phyloP scores from a whole-genome alignment of 1,139 yeast species.

The Saccharomyces hybrid region DNA sequence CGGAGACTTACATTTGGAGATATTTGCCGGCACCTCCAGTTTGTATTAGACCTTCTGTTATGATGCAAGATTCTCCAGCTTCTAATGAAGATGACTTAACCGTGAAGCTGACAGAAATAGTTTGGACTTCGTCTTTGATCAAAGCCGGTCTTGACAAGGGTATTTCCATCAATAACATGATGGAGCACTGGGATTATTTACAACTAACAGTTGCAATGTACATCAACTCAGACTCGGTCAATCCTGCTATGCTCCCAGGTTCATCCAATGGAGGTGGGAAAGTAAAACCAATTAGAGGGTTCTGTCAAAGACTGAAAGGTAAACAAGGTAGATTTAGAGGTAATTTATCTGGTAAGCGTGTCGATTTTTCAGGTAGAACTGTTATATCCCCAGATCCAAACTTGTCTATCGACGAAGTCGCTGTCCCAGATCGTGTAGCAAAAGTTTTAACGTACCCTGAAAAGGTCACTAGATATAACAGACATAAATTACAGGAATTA shows the following conservation, averaged over 20 bases:
- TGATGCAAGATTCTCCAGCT: constrained; percentile 81
- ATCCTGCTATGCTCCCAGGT: constrained; percentile 65
- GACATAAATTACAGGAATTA: constrained; percentile 63
- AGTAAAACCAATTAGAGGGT: constrained; percentile 86
- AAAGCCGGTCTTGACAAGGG: constrained; percentile 95
- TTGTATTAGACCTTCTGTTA: constrained; percentile 94
- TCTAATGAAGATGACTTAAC: constrained; percentile 97
- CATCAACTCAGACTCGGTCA: constrained; percentile 93
- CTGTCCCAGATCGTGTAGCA: constrained; percentile 96
- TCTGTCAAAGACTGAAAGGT: constrained; percentile 96
- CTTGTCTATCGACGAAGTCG: constrained; percentile 89
- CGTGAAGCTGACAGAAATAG: constrained; percentile 91
- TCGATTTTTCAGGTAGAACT: constrained; percentile 96
- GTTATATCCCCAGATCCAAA: constrained; percentile 99
- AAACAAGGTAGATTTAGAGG: constrained; percentile 99
- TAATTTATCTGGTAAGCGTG: constrained; percentile 95
- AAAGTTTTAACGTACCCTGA: constrained; percentile 95
- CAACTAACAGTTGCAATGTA: constrained; percentile 96
- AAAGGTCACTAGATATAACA: constrained; percentile 82
- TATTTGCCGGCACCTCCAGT: constrained; percentile 98
- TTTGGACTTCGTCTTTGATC: constrained; percentile 89
- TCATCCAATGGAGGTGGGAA: constrained; percentile 52
- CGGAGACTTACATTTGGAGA: constrained; percentile 95
- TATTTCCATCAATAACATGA: constrained; percentile 78
- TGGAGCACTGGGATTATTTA: constrained; percentile 98